These are phyloP conservation scores for Lolium rigidum DNA, from an alignment of 176 grass and related monocot genomes.

Conservation along the genomic window DNA sequence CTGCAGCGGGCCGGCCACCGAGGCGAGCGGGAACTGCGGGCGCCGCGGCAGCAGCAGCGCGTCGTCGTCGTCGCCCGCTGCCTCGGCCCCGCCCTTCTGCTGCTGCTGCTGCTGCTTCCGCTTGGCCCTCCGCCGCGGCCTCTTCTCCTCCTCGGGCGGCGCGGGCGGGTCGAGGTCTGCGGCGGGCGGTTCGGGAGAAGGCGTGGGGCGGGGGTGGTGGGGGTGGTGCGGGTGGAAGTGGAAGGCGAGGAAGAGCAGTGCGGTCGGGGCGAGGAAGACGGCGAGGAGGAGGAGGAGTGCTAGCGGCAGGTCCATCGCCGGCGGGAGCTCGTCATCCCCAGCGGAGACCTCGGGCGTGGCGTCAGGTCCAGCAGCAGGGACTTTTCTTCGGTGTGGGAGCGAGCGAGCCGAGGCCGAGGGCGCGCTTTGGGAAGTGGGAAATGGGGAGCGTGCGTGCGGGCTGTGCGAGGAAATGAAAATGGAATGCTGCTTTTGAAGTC, in stretches of 20 bases:
- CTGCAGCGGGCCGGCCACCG: conserved; percentile 69
- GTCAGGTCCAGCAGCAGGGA: no score
- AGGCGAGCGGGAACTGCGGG: conserved; percentile 70
- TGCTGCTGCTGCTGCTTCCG: conserved; percentile 51
- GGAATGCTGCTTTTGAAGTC: conserved; percentile 10
- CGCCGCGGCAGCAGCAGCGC: conserved; percentile 28
- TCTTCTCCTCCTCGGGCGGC: conserved; percentile 13
- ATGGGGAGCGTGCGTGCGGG: not conserved
- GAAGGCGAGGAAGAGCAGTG: not conserved
- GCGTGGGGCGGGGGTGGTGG: not conserved
- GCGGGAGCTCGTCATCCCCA: conserved; percentile 62
- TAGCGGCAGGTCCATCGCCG: conserved; percentile 51
- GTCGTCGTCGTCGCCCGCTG: conserved; percentile 17
- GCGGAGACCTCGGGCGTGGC: no score
- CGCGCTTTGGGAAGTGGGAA: conserved; percentile 8
- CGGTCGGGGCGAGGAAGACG: conserved; percentile 12
- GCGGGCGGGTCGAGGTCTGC: not conserved
- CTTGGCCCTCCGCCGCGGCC: conserved; percentile 55
- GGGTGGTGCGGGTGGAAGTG: not conserved
- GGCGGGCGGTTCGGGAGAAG: conserved; percentile 2
- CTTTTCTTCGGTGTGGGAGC: not conserved
- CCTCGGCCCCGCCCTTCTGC: conserved; percentile 15
- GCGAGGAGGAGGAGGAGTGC: conserved; percentile 10
- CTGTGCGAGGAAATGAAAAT: not conserved
- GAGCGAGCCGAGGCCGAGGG: not conserved